Base-by-base conservation (phyloP, 352 stramenopile species). In the Globisporangium paddicum region DNA sequence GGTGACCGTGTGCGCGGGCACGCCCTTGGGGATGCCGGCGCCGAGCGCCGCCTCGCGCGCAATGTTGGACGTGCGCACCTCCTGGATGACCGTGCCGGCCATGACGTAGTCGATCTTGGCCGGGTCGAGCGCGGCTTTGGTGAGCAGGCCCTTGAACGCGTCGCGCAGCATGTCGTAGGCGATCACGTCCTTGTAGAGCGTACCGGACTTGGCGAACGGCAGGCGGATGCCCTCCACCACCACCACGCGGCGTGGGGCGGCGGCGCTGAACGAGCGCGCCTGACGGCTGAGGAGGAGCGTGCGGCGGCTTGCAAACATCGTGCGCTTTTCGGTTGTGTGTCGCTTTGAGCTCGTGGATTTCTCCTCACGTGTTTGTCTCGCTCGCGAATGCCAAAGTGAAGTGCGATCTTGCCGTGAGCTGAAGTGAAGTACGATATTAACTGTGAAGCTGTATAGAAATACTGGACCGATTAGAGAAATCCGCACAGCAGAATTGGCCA, bases 41-140 rank as follows among this genome's bases (percentile, higher is more conserved):
- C 96, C 97, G 35, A 99, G 93, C 34, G 93, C 90, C 11, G 96
- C 94, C 60, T 98, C 94, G 18, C 95, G 82, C 16, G 97, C 97
- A 75, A 99, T 98, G 81, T 99, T 99, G 60, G 83, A 96, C n/a
- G 97, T 99, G 51, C 87, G 79, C 23, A 98, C 91, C 70, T 98
- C 96, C 77, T 98, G 93, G 71, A 98, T 98, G 35, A 98, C 97
- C 28, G 96, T 99, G 21, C 97, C 97, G 37, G 78, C 95, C 49
- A 98, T 67, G 9, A 99, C 80, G 67, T 99, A 99, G 80, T 99
- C 97, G 54, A 99, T 91, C 35, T 86, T 82, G 47, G 79, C 81
- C n/a, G 96, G 95, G 66, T 98, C 86, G 13, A 99, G 71, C 42
- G 94, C 96, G 3, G 95, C 97, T 72, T 98, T 98, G 55, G 88